phyloP scores from a whole-genome alignment of 148 eudicot species.

The Persicaria maculosa region DNA sequence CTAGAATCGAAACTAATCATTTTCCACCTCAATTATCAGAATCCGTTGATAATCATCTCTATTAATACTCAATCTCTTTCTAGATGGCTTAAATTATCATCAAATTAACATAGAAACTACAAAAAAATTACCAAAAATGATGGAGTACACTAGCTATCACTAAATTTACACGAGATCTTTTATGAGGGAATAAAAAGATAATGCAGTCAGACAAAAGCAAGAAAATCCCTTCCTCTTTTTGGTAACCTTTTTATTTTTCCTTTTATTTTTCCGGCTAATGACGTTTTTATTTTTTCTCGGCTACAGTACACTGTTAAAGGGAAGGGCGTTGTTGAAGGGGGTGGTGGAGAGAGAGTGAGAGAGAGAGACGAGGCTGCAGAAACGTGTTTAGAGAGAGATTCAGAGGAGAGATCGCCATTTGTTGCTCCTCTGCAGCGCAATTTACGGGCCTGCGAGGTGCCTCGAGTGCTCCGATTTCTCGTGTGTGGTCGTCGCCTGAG shows the following conservation, averaged over 20 bases:
- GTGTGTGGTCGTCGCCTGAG: background rate
- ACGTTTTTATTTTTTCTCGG: background rate
- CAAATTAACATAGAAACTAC: too few relatives aligned
- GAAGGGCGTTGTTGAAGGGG: conserved; percentile 1
- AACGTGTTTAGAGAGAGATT: conserved; percentile 1
- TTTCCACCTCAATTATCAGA: too few relatives aligned
- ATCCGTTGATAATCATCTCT: too few relatives aligned
- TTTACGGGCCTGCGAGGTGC: background rate
- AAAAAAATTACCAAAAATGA: too few relatives aligned
- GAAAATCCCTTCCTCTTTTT: background rate
- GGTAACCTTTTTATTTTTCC: background rate
- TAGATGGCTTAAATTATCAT: too few relatives aligned
- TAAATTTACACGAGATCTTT: background rate
- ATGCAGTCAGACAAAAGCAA: conserved; percentile 5
- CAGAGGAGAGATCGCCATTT: background rate
- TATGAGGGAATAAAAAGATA: conserved; percentile 1
- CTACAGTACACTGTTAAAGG: conserved; percentile 1
- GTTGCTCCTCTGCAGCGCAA: background rate
- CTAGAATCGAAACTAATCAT: too few relatives aligned
- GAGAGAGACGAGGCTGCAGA: conserved; percentile 10
- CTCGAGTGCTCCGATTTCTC: background rate
- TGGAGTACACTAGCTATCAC: background rate
- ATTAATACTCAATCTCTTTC: too few relatives aligned
- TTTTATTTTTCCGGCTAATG: background rate
- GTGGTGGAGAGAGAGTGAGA: conserved; percentile 5